These are phyloP conservation scores for Quillaja saponaria DNA, from an alignment of 306 rosid genomes.

Conservation along the genomic window DNA sequence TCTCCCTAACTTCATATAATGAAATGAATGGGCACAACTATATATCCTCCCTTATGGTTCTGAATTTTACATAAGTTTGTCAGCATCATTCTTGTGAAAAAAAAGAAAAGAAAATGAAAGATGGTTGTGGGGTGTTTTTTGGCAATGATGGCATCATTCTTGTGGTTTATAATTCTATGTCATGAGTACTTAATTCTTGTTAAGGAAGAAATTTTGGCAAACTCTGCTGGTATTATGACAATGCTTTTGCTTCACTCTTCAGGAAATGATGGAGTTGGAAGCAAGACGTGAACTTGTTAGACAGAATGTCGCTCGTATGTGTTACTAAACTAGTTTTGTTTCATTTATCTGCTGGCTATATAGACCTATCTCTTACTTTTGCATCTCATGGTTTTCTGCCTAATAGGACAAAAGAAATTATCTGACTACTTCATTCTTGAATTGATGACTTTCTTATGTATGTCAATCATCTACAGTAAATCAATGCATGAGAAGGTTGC, in stretches of 20 bases:
- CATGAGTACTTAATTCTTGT: too few species aligned
- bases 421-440: constrained; percentile 13
- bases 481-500: neutral
- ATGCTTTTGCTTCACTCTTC: constrained; percentile 34
- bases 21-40: too few species aligned
- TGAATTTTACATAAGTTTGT: too few species aligned
- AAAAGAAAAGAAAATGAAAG: too few species aligned
- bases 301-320: constrained; percentile 89
- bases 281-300: constrained; percentile 80
- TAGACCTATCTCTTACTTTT: neutral
- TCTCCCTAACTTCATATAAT: too few species aligned
- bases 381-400: constrained; percentile 25
- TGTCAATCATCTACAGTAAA: neutral
- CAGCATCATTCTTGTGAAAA: too few species aligned
- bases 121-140: too few species aligned
- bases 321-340: constrained; percentile 22
- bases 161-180: too few species aligned
- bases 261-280: constrained; percentile 83
- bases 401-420: constrained; percentile 1
- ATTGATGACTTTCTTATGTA: neutral
- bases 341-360: constrained; percentile 26
- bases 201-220: too few species aligned
- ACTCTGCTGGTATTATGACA: too few species aligned
- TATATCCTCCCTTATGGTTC: too few species aligned
- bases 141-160: too few species aligned